phyloP scores from a whole-genome alignment of 805 yeast species.

The Kuraishia hungarica region DNA sequence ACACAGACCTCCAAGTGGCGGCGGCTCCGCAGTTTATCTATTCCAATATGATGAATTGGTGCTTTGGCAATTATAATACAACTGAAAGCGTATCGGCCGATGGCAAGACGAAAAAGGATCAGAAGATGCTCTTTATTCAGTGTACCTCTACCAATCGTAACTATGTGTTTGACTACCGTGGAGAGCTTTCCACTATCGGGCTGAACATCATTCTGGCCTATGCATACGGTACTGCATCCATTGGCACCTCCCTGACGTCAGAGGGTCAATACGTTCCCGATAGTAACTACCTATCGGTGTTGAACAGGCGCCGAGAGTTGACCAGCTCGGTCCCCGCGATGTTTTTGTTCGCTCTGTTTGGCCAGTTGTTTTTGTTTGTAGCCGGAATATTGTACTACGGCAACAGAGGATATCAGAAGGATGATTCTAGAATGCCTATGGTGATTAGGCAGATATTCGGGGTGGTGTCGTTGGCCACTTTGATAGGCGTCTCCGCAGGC shows the following conservation, averaged over 20 bases:
- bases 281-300: slow-evolving; percentile 13
- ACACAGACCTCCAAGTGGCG: slow-evolving; percentile 36
- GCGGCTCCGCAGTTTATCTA: slow-evolving; percentile 40
- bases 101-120: not conserved
- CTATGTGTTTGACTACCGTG: slow-evolving; percentile 36
- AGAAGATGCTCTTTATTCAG: slow-evolving; percentile 1
- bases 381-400: slow-evolving; percentile 28
- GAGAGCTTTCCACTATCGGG: slow-evolving; percentile 29
- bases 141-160: slow-evolving; percentile 11
- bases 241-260: slow-evolving; percentile 4
- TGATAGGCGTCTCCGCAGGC: slow-evolving; percentile 22
- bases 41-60: slow-evolving; percentile 33
- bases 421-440: slow-evolving; percentile 24
- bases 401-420: slow-evolving; percentile 22
- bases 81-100: slow-evolving; percentile 9
- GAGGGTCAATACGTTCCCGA: slow-evolving; percentile 15
- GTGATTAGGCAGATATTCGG: slow-evolving; percentile 28
- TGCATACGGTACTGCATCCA: slow-evolving; percentile 26
- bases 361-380: slow-evolving; percentile 22
- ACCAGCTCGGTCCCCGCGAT: slow-evolving; percentile 22
- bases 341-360: slow-evolving; percentile 17
- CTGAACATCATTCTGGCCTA: slow-evolving; percentile 37
- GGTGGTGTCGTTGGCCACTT: slow-evolving; percentile 24
- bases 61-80: slow-evolving; percentile 30
- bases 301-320: slow-evolving; percentile 10